Conservation (phyloP, 352 stramenopile genomes). For the Phytophthora macrochlamydospora region DNA sequence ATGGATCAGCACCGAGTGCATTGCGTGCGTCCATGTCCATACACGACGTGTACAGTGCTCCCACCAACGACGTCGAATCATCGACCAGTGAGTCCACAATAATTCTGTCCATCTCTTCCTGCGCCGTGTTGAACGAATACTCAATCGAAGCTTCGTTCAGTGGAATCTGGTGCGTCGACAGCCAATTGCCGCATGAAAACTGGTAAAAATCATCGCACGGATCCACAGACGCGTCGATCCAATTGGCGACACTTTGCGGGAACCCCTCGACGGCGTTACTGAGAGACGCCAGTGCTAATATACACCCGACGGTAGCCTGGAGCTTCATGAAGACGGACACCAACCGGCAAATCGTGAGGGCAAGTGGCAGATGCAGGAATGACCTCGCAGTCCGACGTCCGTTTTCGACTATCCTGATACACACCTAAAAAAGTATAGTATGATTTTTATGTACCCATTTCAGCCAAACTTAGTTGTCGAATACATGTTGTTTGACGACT, state of each 20-base stretch:
- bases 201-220: slow-evolving; percentile 82
- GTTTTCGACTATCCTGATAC: no score
- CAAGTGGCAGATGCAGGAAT: slow-evolving; percentile 8
- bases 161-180: slow-evolving; percentile 45
- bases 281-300: slow-evolving; percentile 14
- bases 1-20: slow-evolving; percentile 41
- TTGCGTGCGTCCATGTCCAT: slow-evolving; percentile 58
- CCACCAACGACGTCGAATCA: slow-evolving; percentile 65
- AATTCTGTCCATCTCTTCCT: slow-evolving; percentile 56
- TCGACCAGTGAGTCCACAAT: slow-evolving; percentile 60
- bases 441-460: no score
- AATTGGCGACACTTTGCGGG: slow-evolving; percentile 38
- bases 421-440: no score
- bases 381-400: background rate
- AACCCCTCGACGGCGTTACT: slow-evolving; percentile 21
- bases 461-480: no score
- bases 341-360: slow-evolving; percentile 7
- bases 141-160: slow-evolving; percentile 36
- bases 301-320: slow-evolving; percentile 19
- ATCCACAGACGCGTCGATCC: slow-evolving; percentile 51
- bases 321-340: slow-evolving; percentile 16
- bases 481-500: no score
- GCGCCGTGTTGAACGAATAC: slow-evolving; percentile 53
- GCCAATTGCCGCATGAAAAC: slow-evolving; percentile 66
- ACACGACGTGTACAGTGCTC: slow-evolving; percentile 71